A percentile compares a stretch with the other conserved stretches of the same genome.
Evolutionary conservation across 2,329 filamentous ascomycete genomes (phyloP).

Genomic region (Tolypocladium endophyticum): DNA sequence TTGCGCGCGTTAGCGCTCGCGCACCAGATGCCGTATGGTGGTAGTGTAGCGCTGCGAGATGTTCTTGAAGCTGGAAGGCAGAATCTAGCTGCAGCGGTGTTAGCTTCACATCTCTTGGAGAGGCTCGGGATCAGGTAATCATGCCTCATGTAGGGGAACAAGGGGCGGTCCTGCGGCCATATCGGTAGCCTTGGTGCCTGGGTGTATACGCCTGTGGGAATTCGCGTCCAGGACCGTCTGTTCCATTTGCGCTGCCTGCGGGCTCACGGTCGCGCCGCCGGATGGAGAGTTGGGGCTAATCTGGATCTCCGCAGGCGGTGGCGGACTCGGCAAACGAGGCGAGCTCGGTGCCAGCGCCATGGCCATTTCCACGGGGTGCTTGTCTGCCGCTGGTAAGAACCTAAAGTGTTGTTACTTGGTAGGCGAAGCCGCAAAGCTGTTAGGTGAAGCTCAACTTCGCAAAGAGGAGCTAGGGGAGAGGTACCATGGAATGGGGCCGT

Average conservation of each 20-base stretch:
- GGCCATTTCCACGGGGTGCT: slow-evolving; percentile 8
- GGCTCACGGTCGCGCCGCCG: slow-evolving; percentile 42
- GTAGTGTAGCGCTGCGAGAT: slow-evolving; percentile 86
- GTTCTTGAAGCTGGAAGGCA: slow-evolving; percentile 93
- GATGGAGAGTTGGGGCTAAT: slow-evolving; percentile 69
- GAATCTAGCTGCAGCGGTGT: slow-evolving; percentile 66
- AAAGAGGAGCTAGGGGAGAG: slow-evolving; percentile 5
- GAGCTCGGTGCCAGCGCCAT: slow-evolving; percentile 64
- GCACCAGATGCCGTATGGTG: slow-evolving; percentile 60
- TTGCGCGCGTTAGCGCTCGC: slow-evolving; percentile 62
- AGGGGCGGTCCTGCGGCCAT: slow-evolving; percentile 90
- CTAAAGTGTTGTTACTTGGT: neutral
- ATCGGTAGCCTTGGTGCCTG: slow-evolving; percentile 81
- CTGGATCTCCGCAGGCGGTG: slow-evolving; percentile 90
- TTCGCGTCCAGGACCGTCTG: slow-evolving; percentile 58
- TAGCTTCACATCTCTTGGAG: slow-evolving; percentile 2
- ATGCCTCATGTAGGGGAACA: slow-evolving; percentile 72
- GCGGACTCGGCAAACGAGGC: slow-evolving; percentile 86
- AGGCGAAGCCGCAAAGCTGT: slow-evolving; percentile 5
- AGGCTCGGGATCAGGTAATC: slow-evolving; percentile 12
- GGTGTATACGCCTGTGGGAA: slow-evolving; percentile 75
- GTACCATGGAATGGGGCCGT: slow-evolving; percentile 2
- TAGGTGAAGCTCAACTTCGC: neutral
- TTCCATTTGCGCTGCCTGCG: slow-evolving; percentile 51
- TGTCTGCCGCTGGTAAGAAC: neutral